Evolutionary conservation across 2,329 filamentous ascomycete species (phyloP).

Genomic region (Xylariomycetidae sp.): DNA sequence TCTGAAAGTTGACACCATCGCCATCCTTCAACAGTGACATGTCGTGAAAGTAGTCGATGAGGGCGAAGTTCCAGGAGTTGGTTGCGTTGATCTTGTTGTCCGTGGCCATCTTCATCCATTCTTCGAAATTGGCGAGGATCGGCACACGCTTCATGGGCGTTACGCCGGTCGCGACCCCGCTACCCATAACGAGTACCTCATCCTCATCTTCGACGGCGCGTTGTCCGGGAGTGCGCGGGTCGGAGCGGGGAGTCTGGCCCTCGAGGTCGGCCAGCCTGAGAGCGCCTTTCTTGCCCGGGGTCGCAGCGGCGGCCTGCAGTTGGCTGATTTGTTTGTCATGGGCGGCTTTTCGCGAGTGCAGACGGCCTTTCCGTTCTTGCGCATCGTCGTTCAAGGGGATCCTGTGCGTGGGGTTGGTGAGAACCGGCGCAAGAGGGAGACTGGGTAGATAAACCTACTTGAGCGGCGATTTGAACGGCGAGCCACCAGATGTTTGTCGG

Average conservation of each 20-base stretch:
- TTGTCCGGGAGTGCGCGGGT: constrained; percentile 46
- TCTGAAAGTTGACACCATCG: constrained; percentile 96
- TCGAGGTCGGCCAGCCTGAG: constrained; percentile 54
- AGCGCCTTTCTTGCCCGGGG: constrained; percentile 59
- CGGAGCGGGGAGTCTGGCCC: constrained; percentile 49
- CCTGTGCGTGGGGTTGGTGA: constrained; percentile 38
- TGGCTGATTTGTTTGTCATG: constrained; percentile 91
- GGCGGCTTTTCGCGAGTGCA: constrained; percentile 80
- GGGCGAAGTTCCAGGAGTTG: constrained; percentile 99
- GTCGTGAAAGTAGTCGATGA: constrained; percentile 99
- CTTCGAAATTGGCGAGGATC: constrained; percentile 95
- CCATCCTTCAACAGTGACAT: constrained; percentile 97
- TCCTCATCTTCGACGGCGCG: constrained; percentile 36
- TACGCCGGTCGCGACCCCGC: constrained; percentile 74
- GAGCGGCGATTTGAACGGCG: constrained; percentile 51
- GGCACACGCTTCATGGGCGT: constrained; percentile 96
- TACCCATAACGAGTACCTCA: constrained; percentile 62
- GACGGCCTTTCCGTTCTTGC: constrained; percentile 80
- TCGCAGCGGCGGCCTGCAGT: constrained; percentile 69
- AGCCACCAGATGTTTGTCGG: constrained; percentile 42
- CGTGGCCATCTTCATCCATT: constrained; percentile 99
- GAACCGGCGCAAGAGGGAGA: constrained; percentile 4
- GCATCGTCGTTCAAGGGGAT: constrained; percentile 96
- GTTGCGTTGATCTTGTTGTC: constrained; percentile 98
- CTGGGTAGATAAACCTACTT: constrained; percentile 39